These are phyloP conservation scores for Ramaria sp. DNA, from an alignment of 768 basidiomycete genomes.

Conservation along the genomic window DNA sequence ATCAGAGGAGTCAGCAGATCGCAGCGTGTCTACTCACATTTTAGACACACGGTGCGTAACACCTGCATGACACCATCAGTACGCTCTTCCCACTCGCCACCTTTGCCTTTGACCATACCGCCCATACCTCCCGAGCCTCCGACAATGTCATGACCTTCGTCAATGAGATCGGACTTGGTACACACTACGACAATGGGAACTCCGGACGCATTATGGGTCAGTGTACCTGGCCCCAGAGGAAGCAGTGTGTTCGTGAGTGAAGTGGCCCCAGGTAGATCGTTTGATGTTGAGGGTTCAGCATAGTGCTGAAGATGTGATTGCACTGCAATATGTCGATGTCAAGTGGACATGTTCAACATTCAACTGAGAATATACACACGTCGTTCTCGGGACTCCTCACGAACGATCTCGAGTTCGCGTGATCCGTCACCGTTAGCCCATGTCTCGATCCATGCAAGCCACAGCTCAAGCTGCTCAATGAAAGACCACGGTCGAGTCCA, in stretches of 20 bases:
- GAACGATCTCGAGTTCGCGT: constrained; percentile 60
- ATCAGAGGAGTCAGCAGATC: neutral
- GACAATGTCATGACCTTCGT: constrained; percentile 63
- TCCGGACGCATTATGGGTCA: constrained; percentile 80
- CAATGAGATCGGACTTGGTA: constrained; percentile 89
- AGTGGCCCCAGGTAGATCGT: constrained; percentile 38
- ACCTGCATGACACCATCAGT: constrained; percentile 94
- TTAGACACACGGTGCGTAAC: constrained; percentile 84
- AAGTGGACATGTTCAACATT: neutral
- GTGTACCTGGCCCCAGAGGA: constrained; percentile 74
- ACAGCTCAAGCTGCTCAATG: constrained; percentile 69
- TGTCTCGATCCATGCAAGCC: constrained; percentile 78
- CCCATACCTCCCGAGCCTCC: constrained; percentile 78
- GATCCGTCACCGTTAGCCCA: constrained; percentile 67
- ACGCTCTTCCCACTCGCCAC: constrained; percentile 89
- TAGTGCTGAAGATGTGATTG: constrained; percentile 88
- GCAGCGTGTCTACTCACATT: constrained; percentile 48
- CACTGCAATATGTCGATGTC: constrained; percentile 34
- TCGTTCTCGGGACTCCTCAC: constrained; percentile 77
- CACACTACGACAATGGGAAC: constrained; percentile 84
- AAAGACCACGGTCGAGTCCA: constrained; percentile 96
- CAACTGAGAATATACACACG: constrained; percentile 36
- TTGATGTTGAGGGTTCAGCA: constrained; percentile 52
- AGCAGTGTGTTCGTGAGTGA: constrained; percentile 58
- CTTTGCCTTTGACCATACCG: constrained; percentile 85